Conservation (phyloP, 495 filamentous ascomycete species). For the Cetradonia linearis region DNA sequence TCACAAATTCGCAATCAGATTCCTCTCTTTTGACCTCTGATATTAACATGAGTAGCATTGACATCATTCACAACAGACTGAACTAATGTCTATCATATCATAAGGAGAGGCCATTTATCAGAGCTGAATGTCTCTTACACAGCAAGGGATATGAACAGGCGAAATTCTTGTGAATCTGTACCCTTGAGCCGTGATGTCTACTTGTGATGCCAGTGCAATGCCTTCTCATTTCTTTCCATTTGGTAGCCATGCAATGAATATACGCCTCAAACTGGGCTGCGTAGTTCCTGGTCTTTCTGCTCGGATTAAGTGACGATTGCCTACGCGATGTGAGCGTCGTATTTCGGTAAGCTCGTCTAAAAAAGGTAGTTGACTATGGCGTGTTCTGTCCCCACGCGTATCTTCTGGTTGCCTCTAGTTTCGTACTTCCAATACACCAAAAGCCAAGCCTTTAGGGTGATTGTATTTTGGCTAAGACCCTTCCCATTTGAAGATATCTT, state of each 20-base stretch:
- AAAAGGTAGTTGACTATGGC: neutral
- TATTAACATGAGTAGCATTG: neutral
- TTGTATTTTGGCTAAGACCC: neutral
- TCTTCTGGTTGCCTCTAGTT: neutral
- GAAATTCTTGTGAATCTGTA: neutral
- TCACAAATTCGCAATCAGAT: neutral
- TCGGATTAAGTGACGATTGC: neutral
- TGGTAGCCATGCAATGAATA: neutral
- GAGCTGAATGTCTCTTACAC: neutral
- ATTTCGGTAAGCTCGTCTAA: neutral
- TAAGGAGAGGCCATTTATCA: neutral
- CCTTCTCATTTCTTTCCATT: neutral
- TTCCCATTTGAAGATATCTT: neutral
- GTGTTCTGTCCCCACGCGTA: neutral
- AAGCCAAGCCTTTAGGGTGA: neutral
- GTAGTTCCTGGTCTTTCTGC: no score
- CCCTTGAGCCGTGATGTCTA: neutral
- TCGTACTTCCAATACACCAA: neutral
- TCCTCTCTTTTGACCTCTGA: neutral
- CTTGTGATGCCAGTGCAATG: neutral
- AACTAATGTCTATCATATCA: neutral
- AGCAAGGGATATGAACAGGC: neutral
- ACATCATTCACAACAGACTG: neutral
- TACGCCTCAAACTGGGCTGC: neutral
- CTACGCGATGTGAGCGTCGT: neutral